Evolutionary conservation across 2,329 filamentous ascomycete species (phyloP), one percentile per base, ranked within the genome.

Genomic region (Aspergillus fischeri): DNA sequence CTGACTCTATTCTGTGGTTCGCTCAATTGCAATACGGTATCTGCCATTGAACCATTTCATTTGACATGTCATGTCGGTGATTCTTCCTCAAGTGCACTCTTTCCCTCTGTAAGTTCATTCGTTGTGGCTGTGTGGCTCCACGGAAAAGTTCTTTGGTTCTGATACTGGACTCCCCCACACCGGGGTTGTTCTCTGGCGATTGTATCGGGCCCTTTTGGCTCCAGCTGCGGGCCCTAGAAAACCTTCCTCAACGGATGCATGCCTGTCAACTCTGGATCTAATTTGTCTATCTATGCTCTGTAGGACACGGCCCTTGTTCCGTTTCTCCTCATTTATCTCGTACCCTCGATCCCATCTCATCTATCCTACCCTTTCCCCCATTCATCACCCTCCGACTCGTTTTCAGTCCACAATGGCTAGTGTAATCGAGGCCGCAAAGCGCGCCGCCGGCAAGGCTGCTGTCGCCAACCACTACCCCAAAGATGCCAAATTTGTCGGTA

Each of bases 381-480:
- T 53, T 28, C 45, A 25, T 51, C 52, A 50, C 49, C 28, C 10
- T 24, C 20, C 52, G 42, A 24, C 55, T 48, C 63, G 65, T 59
- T 52, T 59, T 44, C 65, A 66, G 28, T 63, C 66, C 63, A 71
- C 63, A 56, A 75, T 77, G 70, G 54, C 70, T 49, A 66, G 66
- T 55, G 55, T 63, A 32, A 72, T 87, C 62, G 85, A 88, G 75
- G 73, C 76, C 51, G 82, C 84, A 35, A 87, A 87, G 74, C 79
- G 80, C 62, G 80, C 81, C 27, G 85, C 85, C 56, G 85, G 83
- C 50, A 78, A 76, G 62, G 75, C 77, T 61, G 85, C 85, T 20
- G 83, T 87, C 8, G 70, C 69, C 48, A 84, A 86, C 61, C 83
- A 87, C 74, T 88, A 87, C 75, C 77, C 80, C 55, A 75, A 78